These are phyloP conservation scores for Termitomyces bulborhizus DNA, from an alignment of 768 basidiomycete species.

Conservation along the genomic window DNA sequence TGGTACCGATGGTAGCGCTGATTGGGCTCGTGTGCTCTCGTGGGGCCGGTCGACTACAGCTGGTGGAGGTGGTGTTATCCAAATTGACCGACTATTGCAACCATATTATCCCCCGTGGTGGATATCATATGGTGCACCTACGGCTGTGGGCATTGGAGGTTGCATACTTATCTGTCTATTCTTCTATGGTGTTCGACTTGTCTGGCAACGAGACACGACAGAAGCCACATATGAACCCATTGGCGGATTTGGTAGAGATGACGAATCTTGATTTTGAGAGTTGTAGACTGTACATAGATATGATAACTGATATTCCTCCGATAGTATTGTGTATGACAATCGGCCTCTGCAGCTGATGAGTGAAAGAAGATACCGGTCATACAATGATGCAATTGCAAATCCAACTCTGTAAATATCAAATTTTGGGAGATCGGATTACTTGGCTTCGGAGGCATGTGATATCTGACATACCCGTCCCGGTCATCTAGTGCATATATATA, in stretches of 20 bases:
- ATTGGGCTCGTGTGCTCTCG: conserved; percentile 60
- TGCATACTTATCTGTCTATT: conserved; percentile 57
- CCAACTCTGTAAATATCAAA: not conserved
- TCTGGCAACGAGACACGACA: conserved; percentile 72
- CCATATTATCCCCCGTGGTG: conserved; percentile 90
- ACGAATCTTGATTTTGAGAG: conserved; percentile 26
- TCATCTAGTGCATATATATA: not conserved
- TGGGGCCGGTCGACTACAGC: conserved; percentile 77
- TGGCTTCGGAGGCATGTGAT: conserved; percentile 1
- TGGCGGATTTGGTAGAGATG: conserved; percentile 68
- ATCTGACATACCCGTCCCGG: not conserved
- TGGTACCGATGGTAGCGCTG: conserved; percentile 52
- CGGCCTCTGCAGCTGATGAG: too few species aligned
- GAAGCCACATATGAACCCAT: conserved; percentile 89
- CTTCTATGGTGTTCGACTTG: conserved; percentile 62
- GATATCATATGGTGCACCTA: conserved; percentile 65
- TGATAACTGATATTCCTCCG: not conserved
- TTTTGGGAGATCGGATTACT: not conserved
- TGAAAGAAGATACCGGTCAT: too few species aligned
- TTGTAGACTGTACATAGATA: not conserved
- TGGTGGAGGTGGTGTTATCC: conserved; percentile 79
- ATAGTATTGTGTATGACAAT: too few species aligned
- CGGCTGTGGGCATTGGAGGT: conserved; percentile 55
- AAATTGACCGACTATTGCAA: conserved; percentile 75
- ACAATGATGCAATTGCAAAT: not conserved